phyloP scores from a whole-genome alignment of 2,329 filamentous ascomycete genomes.

The Alternaria gaisen region DNA sequence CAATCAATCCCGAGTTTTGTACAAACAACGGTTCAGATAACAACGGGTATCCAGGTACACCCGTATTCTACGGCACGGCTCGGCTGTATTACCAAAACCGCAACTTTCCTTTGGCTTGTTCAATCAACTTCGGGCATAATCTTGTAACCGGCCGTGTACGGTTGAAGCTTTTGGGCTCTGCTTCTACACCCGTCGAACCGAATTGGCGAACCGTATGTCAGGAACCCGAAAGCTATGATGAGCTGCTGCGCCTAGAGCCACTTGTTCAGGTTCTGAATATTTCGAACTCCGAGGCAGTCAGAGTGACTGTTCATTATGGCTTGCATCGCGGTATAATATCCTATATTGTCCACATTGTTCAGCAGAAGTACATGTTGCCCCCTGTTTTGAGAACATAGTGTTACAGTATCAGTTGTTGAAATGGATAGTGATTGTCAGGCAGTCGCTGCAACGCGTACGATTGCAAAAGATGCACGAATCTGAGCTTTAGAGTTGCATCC shows the following conservation, averaged over 20 bases:
- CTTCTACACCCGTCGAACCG: too few relatives aligned
- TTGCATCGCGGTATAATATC: slow-evolving; percentile 1
- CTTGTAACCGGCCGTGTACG: too few relatives aligned
- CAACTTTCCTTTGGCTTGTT: too few relatives aligned
- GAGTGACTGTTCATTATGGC: neutral
- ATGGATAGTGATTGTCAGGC: neutral
- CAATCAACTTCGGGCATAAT: too few relatives aligned
- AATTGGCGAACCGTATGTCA: too few relatives aligned
- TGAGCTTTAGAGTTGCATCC: neutral
- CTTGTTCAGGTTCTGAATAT: neutral
- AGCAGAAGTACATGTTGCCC: neutral
- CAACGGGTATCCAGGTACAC: too few relatives aligned
- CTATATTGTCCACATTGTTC: neutral
- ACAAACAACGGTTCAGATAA: neutral
- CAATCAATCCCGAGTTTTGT: neutral
- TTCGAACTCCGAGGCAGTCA: neutral
- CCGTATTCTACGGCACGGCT: too few relatives aligned
- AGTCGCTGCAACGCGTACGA: neutral
- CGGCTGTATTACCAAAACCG: too few relatives aligned
- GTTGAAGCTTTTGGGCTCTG: too few relatives aligned
- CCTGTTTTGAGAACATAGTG: neutral
- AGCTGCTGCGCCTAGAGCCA: too few relatives aligned
- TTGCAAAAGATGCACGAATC: neutral
- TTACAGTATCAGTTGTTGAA: neutral
- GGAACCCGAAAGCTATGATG: too few relatives aligned